A percentile compares a stretch with the other conserved stretches of the same genome.
These are phyloP conservation scores for Babesia microti DNA, from an alignment of 169 alveolate genomes.

Conservation along the genomic window DNA sequence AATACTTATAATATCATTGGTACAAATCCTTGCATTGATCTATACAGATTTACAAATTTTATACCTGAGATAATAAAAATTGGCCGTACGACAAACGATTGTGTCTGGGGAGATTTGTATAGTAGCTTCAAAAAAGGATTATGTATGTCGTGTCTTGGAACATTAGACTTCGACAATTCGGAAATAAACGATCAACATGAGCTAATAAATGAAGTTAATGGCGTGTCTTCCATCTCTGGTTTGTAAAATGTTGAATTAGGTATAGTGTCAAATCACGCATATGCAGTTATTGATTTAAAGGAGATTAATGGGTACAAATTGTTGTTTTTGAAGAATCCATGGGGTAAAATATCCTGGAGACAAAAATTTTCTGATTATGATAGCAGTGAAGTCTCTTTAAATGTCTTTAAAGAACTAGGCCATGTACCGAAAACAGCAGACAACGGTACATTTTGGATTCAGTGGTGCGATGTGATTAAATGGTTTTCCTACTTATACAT, in stretches of 20 bases:
- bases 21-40: constrained; percentile 84
- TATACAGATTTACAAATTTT: constrained; percentile 84
- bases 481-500: constrained; percentile 79
- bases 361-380: constrained; percentile 66
- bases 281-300: constrained; percentile 58
- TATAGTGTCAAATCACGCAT: constrained; percentile 77
- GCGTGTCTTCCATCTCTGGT: not conserved
- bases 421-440: constrained; percentile 37
- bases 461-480: constrained; percentile 69
- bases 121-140: constrained; percentile 57
- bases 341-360: constrained; percentile 85
- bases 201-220: constrained; percentile 5
- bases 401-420: constrained; percentile 18
- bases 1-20: constrained; percentile 79
- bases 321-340: constrained; percentile 78
- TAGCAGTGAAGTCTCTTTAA: constrained; percentile 49
- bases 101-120: constrained; percentile 48
- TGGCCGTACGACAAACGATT: constrained; percentile 16
- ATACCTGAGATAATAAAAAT: constrained; percentile 67
- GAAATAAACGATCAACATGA: constrained; percentile 51
- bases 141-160: constrained; percentile 69
- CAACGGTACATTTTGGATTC: constrained; percentile 78
- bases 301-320: constrained; percentile 55
- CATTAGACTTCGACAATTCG: constrained; percentile 57
- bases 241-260: constrained; percentile 12